Percentiles rank a stretch among this genome's conserved stretches.
phyloP scores from a whole-genome alignment of 352 stramenopile genomes.

The Pythium aphanidermatum region DNA sequence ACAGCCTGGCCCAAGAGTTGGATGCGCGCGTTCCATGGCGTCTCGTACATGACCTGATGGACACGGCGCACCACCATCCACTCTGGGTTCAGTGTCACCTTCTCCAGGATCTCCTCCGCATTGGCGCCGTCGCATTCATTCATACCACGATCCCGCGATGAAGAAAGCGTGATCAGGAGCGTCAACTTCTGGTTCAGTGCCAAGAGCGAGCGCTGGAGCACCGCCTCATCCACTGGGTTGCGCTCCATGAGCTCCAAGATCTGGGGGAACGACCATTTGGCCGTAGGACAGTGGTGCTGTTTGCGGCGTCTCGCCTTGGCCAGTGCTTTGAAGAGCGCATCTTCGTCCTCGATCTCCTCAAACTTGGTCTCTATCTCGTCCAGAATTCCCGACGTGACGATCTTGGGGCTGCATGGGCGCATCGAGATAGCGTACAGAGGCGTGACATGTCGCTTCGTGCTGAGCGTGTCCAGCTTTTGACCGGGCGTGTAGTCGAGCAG shows the following conservation, averaged over 20 bases:
- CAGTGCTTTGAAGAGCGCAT: slow-evolving; percentile 47
- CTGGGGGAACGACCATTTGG: slow-evolving; percentile 34
- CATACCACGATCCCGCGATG: too few relatives aligned
- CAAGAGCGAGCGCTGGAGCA: slow-evolving; percentile 49
- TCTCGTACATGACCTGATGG: slow-evolving; percentile 62
- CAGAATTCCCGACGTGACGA: slow-evolving; percentile 21
- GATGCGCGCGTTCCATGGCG: slow-evolving; percentile 45
- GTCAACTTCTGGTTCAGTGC: slow-evolving; percentile 51
- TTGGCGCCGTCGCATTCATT: too few relatives aligned
- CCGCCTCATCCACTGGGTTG: slow-evolving; percentile 54
- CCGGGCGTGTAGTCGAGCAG: slow-evolving; percentile 32
- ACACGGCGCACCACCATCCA: slow-evolving; percentile 51
- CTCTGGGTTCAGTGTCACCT: slow-evolving; percentile 40
- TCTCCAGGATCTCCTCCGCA: slow-evolving; percentile 38
- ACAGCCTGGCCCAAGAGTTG: slow-evolving; percentile 51
- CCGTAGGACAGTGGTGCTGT: slow-evolving; percentile 45
- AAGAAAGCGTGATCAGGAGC: neutral
- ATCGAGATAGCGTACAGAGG: slow-evolving; percentile 45
- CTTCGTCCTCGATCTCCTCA: slow-evolving; percentile 44
- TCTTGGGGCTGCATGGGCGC: slow-evolving; percentile 22
- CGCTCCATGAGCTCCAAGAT: slow-evolving; percentile 52
- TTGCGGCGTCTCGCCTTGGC: slow-evolving; percentile 48
- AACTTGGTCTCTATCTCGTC: slow-evolving; percentile 33
- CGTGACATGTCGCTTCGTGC: slow-evolving; percentile 21
- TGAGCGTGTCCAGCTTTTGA: slow-evolving; percentile 10